phyloP scores from a whole-genome alignment of 2,329 filamentous ascomycete species.

The Nemania sp. region DNA sequence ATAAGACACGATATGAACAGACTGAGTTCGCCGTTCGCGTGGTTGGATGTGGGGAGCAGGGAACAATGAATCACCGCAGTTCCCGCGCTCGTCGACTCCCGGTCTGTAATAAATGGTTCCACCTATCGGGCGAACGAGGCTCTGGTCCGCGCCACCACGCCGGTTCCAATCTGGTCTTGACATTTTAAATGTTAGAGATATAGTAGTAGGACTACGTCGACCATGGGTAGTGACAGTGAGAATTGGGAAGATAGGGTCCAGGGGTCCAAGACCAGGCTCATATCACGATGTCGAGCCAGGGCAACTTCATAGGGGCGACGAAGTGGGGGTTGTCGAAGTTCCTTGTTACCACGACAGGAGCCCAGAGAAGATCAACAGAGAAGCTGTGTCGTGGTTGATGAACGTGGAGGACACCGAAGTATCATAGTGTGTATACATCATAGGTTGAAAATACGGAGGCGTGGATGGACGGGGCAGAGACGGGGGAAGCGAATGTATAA shows the following conservation, averaged over 20 bases:
- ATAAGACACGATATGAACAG: conserved; percentile 57
- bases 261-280: conserved; percentile 15
- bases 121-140: conserved; percentile 30
- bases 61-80: conserved; percentile 33
- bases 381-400: conserved; percentile 2
- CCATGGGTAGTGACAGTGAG: not conserved
- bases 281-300: conserved; percentile 9
- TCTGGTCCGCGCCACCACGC: conserved; percentile 21
- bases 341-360: not conserved
- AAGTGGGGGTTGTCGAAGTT: not conserved
- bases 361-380: not conserved
- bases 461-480: not conserved
- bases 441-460: not conserved
- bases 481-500: too few species aligned
- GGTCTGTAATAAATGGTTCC: conserved; percentile 41
- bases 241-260: conserved; percentile 9
- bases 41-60: conserved; percentile 53
- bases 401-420: conserved; percentile 5
- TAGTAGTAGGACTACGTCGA: not conserved
- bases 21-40: conserved; percentile 55
- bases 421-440: conserved; percentile 16
- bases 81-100: conserved; percentile 32
- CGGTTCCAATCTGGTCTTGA: conserved; percentile 31
- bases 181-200: conserved; percentile 39
- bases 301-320: conserved; percentile 10